These are phyloP conservation scores for Dactylorhiza incarnata DNA, from an alignment of 106 monocot species.

Conservation along the genomic window DNA sequence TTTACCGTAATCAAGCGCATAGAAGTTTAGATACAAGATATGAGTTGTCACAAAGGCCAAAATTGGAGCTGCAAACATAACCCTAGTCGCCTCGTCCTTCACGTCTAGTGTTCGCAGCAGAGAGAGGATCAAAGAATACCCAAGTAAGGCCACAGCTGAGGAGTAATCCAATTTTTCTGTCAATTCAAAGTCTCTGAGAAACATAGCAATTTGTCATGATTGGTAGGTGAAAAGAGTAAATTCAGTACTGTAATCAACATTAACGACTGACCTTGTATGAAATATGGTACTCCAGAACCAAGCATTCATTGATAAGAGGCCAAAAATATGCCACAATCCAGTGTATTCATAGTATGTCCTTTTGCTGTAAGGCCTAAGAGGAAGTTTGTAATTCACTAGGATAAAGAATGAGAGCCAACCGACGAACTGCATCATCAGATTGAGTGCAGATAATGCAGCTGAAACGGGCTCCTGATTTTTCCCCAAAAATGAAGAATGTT, in stretches of 20 bases:
- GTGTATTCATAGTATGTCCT: constrained; percentile 88
- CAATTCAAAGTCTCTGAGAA: constrained; percentile 69
- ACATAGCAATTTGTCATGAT: not conserved
- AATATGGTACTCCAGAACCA: constrained; percentile 98
- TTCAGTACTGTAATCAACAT: not conserved
- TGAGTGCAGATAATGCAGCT: constrained; percentile 70
- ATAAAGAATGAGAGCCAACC: constrained; percentile 89
- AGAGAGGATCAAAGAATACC: constrained; percentile 71
- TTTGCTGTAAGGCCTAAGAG: constrained; percentile 65
- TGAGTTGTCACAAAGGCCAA: constrained; percentile 91
- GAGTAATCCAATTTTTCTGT: constrained; percentile 94
- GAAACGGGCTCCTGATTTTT: constrained; percentile 72
- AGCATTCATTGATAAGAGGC: constrained; percentile 78
- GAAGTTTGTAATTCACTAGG: constrained; percentile 64
- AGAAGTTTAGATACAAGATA: constrained; percentile 92
- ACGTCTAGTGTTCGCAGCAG: constrained; percentile 74
- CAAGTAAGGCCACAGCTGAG: constrained; percentile 86
- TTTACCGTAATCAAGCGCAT: constrained; percentile 87
- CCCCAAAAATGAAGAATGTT: not conserved
- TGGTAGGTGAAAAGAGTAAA: not conserved
- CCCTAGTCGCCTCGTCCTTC: constrained; percentile 78
- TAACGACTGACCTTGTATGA: constrained; percentile 53
- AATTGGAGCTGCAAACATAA: constrained; percentile 87
- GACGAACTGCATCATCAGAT: constrained; percentile 73
- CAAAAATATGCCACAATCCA: constrained; percentile 92